Evolutionary conservation across 208 protist genomes (phyloP).

Genomic region (Leishmania tropica): DNA sequence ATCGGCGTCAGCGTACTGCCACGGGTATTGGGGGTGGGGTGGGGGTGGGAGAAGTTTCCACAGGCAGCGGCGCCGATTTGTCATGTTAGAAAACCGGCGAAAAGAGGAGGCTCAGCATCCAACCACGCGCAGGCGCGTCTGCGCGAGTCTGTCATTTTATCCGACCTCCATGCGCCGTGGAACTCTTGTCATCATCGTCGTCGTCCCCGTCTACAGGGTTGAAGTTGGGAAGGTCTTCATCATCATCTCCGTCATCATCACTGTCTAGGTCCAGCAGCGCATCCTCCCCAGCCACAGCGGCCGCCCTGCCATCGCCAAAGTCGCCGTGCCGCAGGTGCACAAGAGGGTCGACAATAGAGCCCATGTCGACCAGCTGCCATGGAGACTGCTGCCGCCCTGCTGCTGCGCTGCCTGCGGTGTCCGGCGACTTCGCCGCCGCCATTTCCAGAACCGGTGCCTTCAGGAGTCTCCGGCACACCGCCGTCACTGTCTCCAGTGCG

Average conservation of each 20-base stretch:
- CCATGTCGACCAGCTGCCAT: constrained; percentile 34
- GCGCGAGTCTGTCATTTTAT: background rate
- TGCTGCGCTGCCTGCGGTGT: background rate
- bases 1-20: background rate
- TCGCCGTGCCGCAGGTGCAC: constrained; percentile 8
- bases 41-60: background rate
- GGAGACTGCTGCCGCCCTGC: constrained; percentile 7
- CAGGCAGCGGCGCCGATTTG: background rate
- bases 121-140: background rate
- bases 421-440: background rate
- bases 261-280: background rate
- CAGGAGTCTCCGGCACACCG: constrained; percentile 59
- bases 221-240: background rate
- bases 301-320: background rate
- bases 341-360: constrained; percentile 35
- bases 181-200: background rate
- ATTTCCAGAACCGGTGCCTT: constrained; percentile 47
- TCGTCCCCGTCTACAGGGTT: constrained; percentile 11
- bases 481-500: constrained; percentile 47
- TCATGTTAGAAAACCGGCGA: background rate
- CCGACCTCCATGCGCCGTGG: background rate
- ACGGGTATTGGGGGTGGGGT: background rate
- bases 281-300: background rate
- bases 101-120: background rate
- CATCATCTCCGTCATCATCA: constrained; percentile 7